These are phyloP conservation scores for Amanita pseudoporphyria DNA, from an alignment of 768 basidiomycete species.

Conservation along the genomic window DNA sequence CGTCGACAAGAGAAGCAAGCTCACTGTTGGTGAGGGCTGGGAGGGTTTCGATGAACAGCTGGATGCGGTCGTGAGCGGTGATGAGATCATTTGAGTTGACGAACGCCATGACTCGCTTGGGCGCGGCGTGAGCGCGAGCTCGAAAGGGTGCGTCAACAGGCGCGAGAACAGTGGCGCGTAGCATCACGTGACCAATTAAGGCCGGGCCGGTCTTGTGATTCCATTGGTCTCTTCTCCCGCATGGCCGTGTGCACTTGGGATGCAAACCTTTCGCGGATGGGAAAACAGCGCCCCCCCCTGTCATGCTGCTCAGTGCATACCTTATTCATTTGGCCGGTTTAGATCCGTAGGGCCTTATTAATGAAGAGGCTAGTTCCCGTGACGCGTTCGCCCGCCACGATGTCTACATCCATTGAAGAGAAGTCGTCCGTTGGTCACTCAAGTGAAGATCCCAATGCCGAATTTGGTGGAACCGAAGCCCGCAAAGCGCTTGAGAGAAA, in stretches of 20 bases:
- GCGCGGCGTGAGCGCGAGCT: neutral
- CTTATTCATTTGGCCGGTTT: no score
- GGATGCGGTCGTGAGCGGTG: slow-evolving; percentile 21
- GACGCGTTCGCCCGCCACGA: neutral
- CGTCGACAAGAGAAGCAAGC: slow-evolving; percentile 29
- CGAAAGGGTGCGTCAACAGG: neutral
- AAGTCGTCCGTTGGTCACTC: neutral
- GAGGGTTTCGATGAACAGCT: slow-evolving; percentile 30
- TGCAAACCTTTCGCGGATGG: no score
- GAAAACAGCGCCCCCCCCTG: no score
- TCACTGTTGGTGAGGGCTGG: slow-evolving; percentile 30
- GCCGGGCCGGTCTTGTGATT: neutral
- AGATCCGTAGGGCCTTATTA: no score
- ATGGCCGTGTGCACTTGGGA: neutral
- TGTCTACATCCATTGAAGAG: neutral
- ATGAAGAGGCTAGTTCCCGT: neutral
- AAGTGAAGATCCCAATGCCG: slow-evolving; percentile 23
- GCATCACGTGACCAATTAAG: neutral
- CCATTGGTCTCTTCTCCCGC: neutral
- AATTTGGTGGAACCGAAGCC: slow-evolving; percentile 39
- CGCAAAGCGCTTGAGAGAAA: slow-evolving; percentile 40
- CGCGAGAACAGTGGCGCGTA: neutral
- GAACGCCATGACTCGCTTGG: slow-evolving; percentile 1
- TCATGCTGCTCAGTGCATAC: no score
- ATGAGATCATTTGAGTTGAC: slow-evolving; percentile 9